Evolutionary conservation across 371 early-diverging fungal species (phyloP).

Genomic region (Zancudomyces culisetae): DNA sequence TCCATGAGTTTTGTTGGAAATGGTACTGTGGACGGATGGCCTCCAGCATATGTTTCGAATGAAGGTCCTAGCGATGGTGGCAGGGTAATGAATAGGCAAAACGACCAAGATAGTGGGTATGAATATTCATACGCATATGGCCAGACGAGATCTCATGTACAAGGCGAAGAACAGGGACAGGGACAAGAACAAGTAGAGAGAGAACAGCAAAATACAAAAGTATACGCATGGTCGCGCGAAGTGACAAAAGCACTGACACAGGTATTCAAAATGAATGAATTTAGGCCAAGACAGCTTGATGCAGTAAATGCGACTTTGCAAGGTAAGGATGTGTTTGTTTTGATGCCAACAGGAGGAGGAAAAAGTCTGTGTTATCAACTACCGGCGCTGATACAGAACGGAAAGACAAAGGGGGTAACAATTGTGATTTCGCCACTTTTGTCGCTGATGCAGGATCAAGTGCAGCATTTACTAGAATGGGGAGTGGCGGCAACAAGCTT

Average conservation of each 20-base stretch:
- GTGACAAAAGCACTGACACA: slow-evolving; percentile 47
- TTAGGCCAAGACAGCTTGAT: slow-evolving; percentile 83
- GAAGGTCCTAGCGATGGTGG: slow-evolving; percentile 1
- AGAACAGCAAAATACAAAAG: slow-evolving; percentile 4
- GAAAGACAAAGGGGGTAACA: slow-evolving; percentile 61
- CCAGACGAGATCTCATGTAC: not conserved
- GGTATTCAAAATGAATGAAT: slow-evolving; percentile 58
- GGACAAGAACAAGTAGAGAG: slow-evolving; percentile 3
- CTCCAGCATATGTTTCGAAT: too few relatives aligned
- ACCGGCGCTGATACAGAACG: slow-evolving; percentile 61
- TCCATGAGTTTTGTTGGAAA: not conserved
- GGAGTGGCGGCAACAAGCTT: slow-evolving; percentile 66
- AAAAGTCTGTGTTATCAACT: slow-evolving; percentile 97
- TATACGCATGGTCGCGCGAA: slow-evolving; percentile 58
- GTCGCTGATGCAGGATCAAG: slow-evolving; percentile 97
- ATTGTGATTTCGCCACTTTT: slow-evolving; percentile 94
- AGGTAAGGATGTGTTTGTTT: slow-evolving; percentile 87
- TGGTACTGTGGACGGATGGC: too few relatives aligned
- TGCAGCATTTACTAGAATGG: slow-evolving; percentile 50
- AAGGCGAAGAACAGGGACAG: not conserved
- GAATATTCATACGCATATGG: not conserved
- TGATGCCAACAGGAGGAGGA: slow-evolving; percentile 99
- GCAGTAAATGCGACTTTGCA: slow-evolving; percentile 81
- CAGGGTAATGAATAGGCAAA: not conserved
- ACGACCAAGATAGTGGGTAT: not conserved